Base-by-base conservation (phyloP, 2,329 filamentous ascomycete genomes). In the Pyrenophora teres region DNA sequence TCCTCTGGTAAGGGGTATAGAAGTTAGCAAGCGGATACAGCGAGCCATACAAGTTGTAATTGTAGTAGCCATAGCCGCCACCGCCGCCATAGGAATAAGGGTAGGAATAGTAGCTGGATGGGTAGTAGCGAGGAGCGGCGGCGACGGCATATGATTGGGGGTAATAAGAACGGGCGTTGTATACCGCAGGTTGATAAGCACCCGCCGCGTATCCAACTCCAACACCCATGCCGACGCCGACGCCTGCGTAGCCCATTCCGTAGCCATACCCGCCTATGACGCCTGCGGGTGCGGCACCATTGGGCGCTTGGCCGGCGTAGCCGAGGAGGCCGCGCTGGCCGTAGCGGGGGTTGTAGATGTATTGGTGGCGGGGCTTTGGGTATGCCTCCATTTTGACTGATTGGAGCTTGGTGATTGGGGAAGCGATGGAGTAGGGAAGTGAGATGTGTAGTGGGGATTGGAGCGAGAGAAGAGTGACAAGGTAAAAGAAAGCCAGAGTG, bases 1-100 rank as follows among this genome's bases (percentile, higher is more conserved):
- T 58, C 57, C 66, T 60, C 69, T 71, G 69, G 50, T 66, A 71
- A 9, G 66, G 63, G 46, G 47, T 55, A 50, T 64, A 71, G 54
- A 65, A 71, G 66, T 72, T 70, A 72, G 69, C 69, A 65, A 68
- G 63, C 32, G 60, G 60, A 48, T 68, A 72, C 51, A 60, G 54
- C n/a, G 53, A 63, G 40, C 64, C 66, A 59, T 64, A 65, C 13
- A 58, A 49, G 46, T 51, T 52, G 56, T 57, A 54, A 46, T 62
- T 63, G 56, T 64, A 61, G 48, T 67, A 67, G 56, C 59, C 35
- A 40, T 67, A 67, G 51, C 59, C 40, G 43, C 39, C 56, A 40
- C 59, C 55, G 31, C 35, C 56, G 40, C 60, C 56, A 31, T 60
- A 59, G 19, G 23, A 25, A 25, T 7, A 25, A 7, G 23, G 23